A percentile compares a stretch with the other conserved stretches of the same genome.
These are phyloP conservation scores for Trametes sp. DNA, from an alignment of 1,284 basidiomycete species.

Conservation along the genomic window DNA sequence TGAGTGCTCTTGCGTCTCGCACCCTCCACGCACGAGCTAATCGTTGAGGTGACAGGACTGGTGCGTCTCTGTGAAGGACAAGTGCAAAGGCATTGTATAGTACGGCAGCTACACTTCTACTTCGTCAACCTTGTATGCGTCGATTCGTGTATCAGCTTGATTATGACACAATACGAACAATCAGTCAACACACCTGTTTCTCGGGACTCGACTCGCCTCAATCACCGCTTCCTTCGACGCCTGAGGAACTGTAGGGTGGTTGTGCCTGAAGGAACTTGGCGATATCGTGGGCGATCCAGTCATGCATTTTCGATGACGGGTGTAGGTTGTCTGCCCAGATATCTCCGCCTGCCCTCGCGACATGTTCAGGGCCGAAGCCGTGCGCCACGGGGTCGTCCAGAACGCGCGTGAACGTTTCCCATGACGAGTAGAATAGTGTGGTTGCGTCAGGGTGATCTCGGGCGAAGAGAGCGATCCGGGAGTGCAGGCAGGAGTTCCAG, in stretches of 20 bases:
- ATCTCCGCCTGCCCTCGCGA: conserved; percentile 40
- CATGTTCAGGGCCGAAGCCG: conserved; percentile 50
- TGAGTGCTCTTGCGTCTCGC: background rate
- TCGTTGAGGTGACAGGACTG: background rate
- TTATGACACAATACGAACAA: background rate
- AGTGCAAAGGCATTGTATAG: conserved; percentile 1
- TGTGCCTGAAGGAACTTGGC: conserved; percentile 32
- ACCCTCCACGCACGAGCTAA: background rate
- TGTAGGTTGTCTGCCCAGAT: conserved; percentile 59
- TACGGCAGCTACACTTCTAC: background rate
- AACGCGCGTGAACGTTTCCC: conserved; percentile 53
- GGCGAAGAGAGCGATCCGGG: conserved; percentile 46
- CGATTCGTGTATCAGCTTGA: background rate
- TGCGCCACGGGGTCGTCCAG: conserved; percentile 53
- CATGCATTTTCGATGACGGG: conserved; percentile 40
- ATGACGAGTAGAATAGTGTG: conserved; percentile 57
- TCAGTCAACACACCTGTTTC: too few relatives aligned
- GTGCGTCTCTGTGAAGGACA: conserved; percentile 3
- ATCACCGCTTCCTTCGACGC: background rate
- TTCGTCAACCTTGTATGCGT: background rate
- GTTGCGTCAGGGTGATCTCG: conserved; percentile 52
- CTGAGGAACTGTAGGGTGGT: conserved; percentile 11
- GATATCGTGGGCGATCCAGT: conserved; percentile 38
- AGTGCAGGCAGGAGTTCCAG: conserved; percentile 56
- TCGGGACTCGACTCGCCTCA: too few relatives aligned